Evolutionary conservation across 176 grass and related monocot genomes (phyloP), one percentile per base, ranked within the genome.

Genomic region (Melocanna baccifera): DNA sequence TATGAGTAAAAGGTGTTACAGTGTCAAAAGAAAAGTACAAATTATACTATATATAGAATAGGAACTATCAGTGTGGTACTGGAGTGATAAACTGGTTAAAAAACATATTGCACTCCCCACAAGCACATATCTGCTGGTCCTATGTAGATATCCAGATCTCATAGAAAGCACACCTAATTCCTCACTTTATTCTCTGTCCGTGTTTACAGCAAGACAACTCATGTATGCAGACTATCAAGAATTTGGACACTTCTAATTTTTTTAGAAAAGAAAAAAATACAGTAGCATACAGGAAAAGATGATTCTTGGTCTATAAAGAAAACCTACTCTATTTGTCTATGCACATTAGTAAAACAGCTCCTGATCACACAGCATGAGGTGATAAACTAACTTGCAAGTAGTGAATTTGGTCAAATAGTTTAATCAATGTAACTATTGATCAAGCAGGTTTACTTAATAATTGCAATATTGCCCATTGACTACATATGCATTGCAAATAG

Each of bases 191-290:
- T 66, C 48, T 20, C 20, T 28, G 52, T 59, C 22, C 5, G 9
- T 65, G 51, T 72, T 69, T 79, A 78, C 7, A 79, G 66, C 22
- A 80, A 57, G 25, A 57, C 7, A 67, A 80, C 22, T 59, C 75
- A 79, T 74, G 61, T 56, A 53, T 65, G 76, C 46, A 63, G 25
- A 36, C 26, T 79, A 40, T 62, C 40, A 73, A 72, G 32, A 57
- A 56, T 50, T 76, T 62, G 11, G 39, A 32, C 37, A 39, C 9
- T 29, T 32, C 10, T 37, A 13, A 8, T 51, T 81, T 28, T 26
- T 52, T 47, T 39, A 5, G 5, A 7, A 36, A 29, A 79, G 18
- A 69, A 40, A 37, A 37, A 34, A 53, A 69, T 39, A 29, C 47
- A 68, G 12, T 9, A n/a, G 34, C 29, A 72, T 3, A 82, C 5